Conservation (phyloP, 1,284 basidiomycete species). For the Quambalaria eucalypti region DNA sequence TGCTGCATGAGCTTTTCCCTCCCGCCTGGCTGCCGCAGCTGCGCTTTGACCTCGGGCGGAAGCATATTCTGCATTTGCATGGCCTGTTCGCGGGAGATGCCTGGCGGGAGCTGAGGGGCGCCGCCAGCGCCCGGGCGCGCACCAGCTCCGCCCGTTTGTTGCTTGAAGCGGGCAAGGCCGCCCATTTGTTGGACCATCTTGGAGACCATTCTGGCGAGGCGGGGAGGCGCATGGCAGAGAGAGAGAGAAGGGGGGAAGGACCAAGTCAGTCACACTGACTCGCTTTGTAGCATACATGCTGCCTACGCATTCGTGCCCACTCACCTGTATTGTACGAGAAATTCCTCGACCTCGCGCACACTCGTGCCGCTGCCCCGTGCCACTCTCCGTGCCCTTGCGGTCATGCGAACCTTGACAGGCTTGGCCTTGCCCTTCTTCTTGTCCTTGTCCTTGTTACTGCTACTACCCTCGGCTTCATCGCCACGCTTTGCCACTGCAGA, state of each 20-base stretch:
- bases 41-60: slow-evolving; percentile 45
- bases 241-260: slow-evolving; percentile 50
- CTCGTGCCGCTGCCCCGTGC: slow-evolving; percentile 91
- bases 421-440: slow-evolving; percentile 29
- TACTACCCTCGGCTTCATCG: slow-evolving; percentile 6
- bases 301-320: slow-evolving; percentile 61
- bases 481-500: slow-evolving; percentile 12
- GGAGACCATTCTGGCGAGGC: slow-evolving; percentile 21
- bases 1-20: slow-evolving; percentile 35
- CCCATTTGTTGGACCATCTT: slow-evolving; percentile 79
- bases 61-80: slow-evolving; percentile 44
- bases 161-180: slow-evolving; percentile 68
- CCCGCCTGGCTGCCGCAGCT: slow-evolving; percentile 43
- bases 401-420: slow-evolving; percentile 36
- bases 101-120: slow-evolving; percentile 38
- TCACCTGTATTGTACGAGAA: slow-evolving; percentile 89
- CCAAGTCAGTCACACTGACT: neutral
- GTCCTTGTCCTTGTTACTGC: neutral
- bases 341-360: slow-evolving; percentile 90
- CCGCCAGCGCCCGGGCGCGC: slow-evolving; percentile 21
- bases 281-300: neutral
- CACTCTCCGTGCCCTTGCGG: slow-evolving; percentile 58
- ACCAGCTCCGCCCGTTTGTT: slow-evolving; percentile 29
- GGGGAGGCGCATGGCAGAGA: no score
- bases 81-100: slow-evolving; percentile 39